A percentile compares a stretch with the other conserved stretches of the same genome.
Evolutionary conservation across 106 monocot genomes (phyloP).

Genomic region (Agapanthus africanus): DNA sequence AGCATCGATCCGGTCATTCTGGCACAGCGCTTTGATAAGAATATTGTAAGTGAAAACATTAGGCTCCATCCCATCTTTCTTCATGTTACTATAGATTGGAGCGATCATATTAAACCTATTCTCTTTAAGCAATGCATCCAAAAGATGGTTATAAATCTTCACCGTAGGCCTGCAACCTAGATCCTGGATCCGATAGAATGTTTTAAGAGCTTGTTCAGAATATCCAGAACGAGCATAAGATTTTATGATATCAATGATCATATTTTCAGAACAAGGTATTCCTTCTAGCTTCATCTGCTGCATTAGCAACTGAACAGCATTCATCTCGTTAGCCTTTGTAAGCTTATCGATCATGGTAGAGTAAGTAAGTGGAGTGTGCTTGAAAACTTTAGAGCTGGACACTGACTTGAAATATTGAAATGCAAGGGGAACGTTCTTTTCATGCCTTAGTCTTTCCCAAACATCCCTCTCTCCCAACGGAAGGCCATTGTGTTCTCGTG

Average conservation of each 20-base stretch:
- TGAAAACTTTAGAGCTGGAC: slow-evolving; percentile 17
- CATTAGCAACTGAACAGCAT: slow-evolving; percentile 49
- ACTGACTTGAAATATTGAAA: slow-evolving; percentile 49
- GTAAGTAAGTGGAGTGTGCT: slow-evolving; percentile 50
- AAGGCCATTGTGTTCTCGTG: background rate
- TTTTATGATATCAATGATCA: slow-evolving; percentile 34
- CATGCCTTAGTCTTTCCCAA: slow-evolving; percentile 17
- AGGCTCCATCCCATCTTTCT: slow-evolving; percentile 55
- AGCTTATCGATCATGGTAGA: slow-evolving; percentile 46
- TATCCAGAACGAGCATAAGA: slow-evolving; percentile 43
- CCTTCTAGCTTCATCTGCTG: slow-evolving; percentile 73
- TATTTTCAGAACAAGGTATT: slow-evolving; percentile 44
- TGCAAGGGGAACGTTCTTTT: slow-evolving; percentile 20
- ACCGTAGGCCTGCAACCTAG: slow-evolving; percentile 55
- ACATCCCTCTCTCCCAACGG: slow-evolving; percentile 40
- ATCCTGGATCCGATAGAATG: slow-evolving; percentile 65
- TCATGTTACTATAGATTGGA: slow-evolving; percentile 69
- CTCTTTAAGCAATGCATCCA: slow-evolving; percentile 58
- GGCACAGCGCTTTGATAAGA: slow-evolving; percentile 74
- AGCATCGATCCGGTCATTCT: slow-evolving; percentile 52
- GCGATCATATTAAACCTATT: slow-evolving; percentile 45
- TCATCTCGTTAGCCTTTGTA: slow-evolving; percentile 29
- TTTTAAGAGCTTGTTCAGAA: slow-evolving; percentile 58
- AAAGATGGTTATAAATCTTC: slow-evolving; percentile 73
- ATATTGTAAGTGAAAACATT: slow-evolving; percentile 84